Evolutionary conservation across 805 yeast genomes (phyloP).

Genomic region (Priceomyces medius): DNA sequence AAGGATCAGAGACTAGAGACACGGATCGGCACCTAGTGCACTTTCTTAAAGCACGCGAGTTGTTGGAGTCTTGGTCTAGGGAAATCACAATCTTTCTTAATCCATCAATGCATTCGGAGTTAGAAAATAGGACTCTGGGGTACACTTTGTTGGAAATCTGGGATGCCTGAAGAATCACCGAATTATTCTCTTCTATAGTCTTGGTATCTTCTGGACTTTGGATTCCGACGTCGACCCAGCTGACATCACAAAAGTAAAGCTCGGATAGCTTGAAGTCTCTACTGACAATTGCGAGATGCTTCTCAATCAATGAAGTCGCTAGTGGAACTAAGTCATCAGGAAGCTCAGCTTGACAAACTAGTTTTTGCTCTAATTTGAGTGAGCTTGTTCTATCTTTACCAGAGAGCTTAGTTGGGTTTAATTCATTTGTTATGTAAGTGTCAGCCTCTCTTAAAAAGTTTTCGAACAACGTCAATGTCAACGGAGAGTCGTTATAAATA

Average conservation of each 20-base stretch:
- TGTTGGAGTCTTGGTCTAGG: not conserved
- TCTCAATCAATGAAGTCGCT: conserved; percentile 44
- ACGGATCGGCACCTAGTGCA: conserved; percentile 44
- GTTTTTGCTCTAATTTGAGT: conserved; percentile 56
- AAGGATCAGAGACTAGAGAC: conserved; percentile 41
- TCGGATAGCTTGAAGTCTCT: conserved; percentile 51
- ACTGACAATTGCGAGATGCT: conserved; percentile 42
- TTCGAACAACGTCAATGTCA: conserved; percentile 57
- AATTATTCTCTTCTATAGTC: not conserved
- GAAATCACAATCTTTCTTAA: conserved; percentile 36
- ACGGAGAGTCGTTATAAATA: conserved; percentile 50
- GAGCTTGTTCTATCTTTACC: conserved; percentile 28
- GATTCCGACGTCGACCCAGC: conserved; percentile 57
- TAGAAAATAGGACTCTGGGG: conserved; percentile 23
- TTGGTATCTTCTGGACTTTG: conserved; percentile 5
- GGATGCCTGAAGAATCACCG: not conserved
- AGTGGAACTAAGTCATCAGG: conserved; percentile 45
- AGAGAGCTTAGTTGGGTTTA: conserved; percentile 15
- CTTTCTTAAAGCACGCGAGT: conserved; percentile 22
- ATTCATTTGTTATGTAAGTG: conserved; percentile 31
- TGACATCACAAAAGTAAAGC: conserved; percentile 61
- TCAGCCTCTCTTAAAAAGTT: conserved; percentile 61
- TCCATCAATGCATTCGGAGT: conserved; percentile 33
- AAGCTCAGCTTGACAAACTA: conserved; percentile 61
- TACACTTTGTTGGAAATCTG: conserved; percentile 1